phyloP scores from a whole-genome alignment of 2,329 filamentous ascomycete genomes.

The Pseudonectria foliicola region DNA sequence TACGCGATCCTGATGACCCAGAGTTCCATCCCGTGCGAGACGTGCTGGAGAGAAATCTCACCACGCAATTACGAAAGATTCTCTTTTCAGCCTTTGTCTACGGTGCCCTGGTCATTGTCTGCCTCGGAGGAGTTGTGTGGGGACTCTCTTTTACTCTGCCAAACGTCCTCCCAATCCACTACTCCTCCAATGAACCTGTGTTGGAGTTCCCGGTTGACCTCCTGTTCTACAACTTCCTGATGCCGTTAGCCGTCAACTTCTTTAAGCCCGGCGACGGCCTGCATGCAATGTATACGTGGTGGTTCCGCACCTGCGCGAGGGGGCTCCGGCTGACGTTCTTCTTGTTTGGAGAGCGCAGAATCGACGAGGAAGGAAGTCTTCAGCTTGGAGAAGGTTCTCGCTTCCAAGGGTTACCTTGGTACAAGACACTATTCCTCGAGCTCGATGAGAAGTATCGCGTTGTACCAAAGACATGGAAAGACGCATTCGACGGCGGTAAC shows the following conservation, averaged over 20 bases:
- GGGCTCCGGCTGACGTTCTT: constrained; percentile 81
- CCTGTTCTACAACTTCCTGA: constrained; percentile 93
- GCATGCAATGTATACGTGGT: constrained; percentile 87
- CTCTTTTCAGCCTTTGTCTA: constrained; percentile 94
- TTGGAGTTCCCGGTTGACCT: constrained; percentile 92
- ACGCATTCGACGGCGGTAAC: constrained; percentile 43
- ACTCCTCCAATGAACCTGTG: constrained; percentile 85
- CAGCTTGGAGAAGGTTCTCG: constrained; percentile 34
- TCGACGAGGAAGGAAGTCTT: constrained; percentile 74
- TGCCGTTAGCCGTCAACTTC: constrained; percentile 77
- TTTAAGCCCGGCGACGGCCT: constrained; percentile 81
- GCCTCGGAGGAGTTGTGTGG: constrained; percentile 94
- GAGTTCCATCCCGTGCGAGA: constrained; percentile 97
- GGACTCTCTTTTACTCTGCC: constrained; percentile 62
- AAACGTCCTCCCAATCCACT: constrained; percentile 80
- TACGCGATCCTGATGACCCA: constrained; percentile 94
- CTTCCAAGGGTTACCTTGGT: constrained; percentile 27
- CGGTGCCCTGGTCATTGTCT: constrained; percentile 84
- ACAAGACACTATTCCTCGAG: constrained; percentile 40
- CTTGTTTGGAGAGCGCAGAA: constrained; percentile 74
- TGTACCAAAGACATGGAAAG: constrained; percentile 50
- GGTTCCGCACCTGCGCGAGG: constrained; percentile 83
- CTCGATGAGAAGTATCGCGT: constrained; percentile 36
- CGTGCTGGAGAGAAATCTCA: constrained; percentile 85
- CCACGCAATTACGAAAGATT: constrained; percentile 92